Base-by-base conservation (phyloP, 2,329 filamentous ascomycete species). In the Paracorniculantispora psalliotae region DNA sequence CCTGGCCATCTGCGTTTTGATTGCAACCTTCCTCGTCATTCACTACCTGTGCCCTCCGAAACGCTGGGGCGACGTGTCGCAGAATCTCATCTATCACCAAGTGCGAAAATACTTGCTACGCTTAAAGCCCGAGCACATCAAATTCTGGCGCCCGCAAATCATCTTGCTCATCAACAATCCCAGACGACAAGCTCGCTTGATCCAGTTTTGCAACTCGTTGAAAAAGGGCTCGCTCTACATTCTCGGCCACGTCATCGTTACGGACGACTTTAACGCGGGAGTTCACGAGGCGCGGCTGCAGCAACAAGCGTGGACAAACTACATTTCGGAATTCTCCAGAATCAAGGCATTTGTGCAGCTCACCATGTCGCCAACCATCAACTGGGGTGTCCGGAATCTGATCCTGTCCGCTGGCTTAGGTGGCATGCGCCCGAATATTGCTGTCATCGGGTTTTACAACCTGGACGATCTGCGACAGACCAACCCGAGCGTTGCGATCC, bases 341-440 rank as follows among this genome's bases (percentile, higher is more conserved):
- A 91, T 96, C 68, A 96, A 96, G 71, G 91, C 91, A 0, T 96
- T 96, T 68, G 87, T 96, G 13, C 92, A 96, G 65, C 83, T 96
- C 54, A 86, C 89, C 15, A 90, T 96, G 70, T 91, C 90, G 1
- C 91, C 91, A 0, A 84, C 85, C 2, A 84, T 92, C 30, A 91
- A 89, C 66, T 96, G 91, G 91, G 91, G 91, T 1, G 83, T 91
- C 23, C 81, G 91, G 21, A 96, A 96, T 66, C 79, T 96, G 48
- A 89, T 94, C 9, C 74, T 96, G 10, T 90, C 88, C 12, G 88
- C 91, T 17, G 91, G 91, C 0, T 76, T 96, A 2, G 91, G 91
- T 4, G 91, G 91, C 15, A 96, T 96, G 91, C 79, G 91, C 44
- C 91, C 91, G 0, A 96, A 96, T 63, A 92, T 96, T 63, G 91